These are phyloP conservation scores for Pistacia integerrima DNA, from an alignment of 345 rosid species.

Conservation along the genomic window DNA sequence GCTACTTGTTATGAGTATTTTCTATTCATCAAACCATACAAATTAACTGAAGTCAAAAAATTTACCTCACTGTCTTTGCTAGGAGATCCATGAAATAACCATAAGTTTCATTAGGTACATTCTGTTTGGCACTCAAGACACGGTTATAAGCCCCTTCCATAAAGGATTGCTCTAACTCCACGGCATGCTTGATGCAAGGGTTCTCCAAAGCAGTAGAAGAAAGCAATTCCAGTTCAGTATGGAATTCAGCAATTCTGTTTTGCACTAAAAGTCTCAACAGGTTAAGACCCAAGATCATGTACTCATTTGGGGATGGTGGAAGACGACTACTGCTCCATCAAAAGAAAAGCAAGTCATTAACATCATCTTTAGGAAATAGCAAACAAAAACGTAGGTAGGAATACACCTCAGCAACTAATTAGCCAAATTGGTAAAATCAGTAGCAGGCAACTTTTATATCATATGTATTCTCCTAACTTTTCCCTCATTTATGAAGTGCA, in stretches of 20 bases:
- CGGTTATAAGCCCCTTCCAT: conserved; percentile 99
- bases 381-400: background rate
- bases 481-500: background rate
- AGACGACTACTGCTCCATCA: conserved; percentile 58
- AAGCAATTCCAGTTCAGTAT: conserved; percentile 88
- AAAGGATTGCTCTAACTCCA: conserved; percentile 98
- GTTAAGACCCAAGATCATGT: conserved; percentile 89
- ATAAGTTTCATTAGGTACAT: conserved; percentile 79
- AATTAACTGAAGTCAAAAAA: conserved; percentile 3
- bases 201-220: conserved; percentile 76
- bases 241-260: conserved; percentile 96
- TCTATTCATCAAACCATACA: background rate
- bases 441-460: background rate
- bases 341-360: conserved; percentile 12
- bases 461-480: background rate
- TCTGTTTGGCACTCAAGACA: conserved; percentile 89
- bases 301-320: conserved; percentile 77
- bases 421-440: background rate
- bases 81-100: conserved; percentile 98
- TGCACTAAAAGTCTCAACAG: conserved; percentile 92
- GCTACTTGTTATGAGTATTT: background rate
- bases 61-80: conserved; percentile 94
- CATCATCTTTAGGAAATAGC: background rate
- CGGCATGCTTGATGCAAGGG: conserved; percentile 92
- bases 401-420: background rate